phyloP scores from a whole-genome alignment of 441 rosid species.

The Erysimum cheiri region DNA sequence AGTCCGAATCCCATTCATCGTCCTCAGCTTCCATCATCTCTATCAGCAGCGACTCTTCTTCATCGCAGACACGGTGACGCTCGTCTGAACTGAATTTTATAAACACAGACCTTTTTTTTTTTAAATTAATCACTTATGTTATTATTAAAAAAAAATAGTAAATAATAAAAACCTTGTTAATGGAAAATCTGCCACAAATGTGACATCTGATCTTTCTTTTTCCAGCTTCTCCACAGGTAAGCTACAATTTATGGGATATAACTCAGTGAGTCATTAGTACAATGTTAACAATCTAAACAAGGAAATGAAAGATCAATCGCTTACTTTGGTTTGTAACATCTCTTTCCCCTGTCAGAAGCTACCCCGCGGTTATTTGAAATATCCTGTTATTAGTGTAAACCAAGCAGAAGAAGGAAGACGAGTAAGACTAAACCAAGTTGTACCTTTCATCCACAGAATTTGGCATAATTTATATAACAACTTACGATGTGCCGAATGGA shows the following conservation, averaged over 20 bases:
- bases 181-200: slow-evolving; percentile 38
- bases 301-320: not conserved
- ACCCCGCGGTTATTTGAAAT: slow-evolving; percentile 30
- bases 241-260: slow-evolving; percentile 2
- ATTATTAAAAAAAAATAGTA: too few species aligned
- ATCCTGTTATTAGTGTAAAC: slow-evolving; percentile 28
- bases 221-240: slow-evolving; percentile 38
- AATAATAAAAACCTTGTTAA: slow-evolving; percentile 7
- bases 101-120: not conserved
- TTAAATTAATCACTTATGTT: too few species aligned
- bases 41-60: slow-evolving; percentile 32
- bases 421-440: not conserved
- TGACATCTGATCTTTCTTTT: slow-evolving; percentile 40
- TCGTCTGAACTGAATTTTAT: slow-evolving; percentile 24
- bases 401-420: not conserved
- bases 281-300: slow-evolving; percentile 2
- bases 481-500: slow-evolving; percentile 37
- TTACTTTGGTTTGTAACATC: slow-evolving; percentile 35
- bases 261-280: not conserved
- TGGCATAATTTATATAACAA: not conserved
- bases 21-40: slow-evolving; percentile 37
- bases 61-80: not conserved
- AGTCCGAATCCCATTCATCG: slow-evolving; percentile 27
- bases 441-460: slow-evolving; percentile 7
- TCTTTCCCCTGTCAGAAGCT: not conserved